phyloP scores from a whole-genome alignment of 2,329 filamentous ascomycete species.

The Dothiorella sarmentorum region DNA sequence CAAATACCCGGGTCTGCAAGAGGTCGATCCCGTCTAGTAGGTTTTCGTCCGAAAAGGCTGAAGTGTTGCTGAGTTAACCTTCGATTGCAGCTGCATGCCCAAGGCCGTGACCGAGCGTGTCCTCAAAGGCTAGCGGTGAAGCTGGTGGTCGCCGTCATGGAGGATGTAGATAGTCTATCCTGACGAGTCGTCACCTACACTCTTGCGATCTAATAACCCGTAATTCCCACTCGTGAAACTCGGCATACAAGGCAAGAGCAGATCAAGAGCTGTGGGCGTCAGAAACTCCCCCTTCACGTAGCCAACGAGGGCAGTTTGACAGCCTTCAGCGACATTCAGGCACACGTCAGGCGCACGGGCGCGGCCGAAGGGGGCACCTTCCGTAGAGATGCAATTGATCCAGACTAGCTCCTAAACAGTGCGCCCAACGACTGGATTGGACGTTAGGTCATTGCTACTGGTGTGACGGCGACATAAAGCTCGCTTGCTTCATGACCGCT shows the following conservation, averaged over 20 bases:
- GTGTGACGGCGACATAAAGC: background rate
- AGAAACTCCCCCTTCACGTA: background rate
- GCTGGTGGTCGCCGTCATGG: background rate
- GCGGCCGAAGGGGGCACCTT: background rate
- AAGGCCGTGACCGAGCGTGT: constrained; percentile 36
- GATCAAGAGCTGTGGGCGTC: background rate
- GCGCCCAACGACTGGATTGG: background rate
- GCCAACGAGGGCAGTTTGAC: background rate
- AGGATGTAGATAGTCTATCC: constrained; percentile 18
- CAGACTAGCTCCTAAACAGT: background rate
- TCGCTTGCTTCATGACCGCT: background rate
- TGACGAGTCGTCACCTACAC: constrained; percentile 25
- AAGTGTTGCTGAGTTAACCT: constrained; percentile 10
- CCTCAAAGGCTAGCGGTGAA: constrained; percentile 24
- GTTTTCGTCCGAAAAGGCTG: constrained; percentile 22
- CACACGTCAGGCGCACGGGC: background rate
- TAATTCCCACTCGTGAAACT: constrained; percentile 49
- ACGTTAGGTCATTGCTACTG: background rate
- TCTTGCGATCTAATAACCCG: constrained; percentile 72
- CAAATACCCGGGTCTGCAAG: constrained; percentile 69
- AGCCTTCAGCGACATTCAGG: background rate
- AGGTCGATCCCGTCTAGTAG: constrained; percentile 85
- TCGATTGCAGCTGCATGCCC: constrained; percentile 41
- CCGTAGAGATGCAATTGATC: background rate
- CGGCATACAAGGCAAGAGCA: constrained; percentile 58